Conservation (phyloP, 2,329 filamentous ascomycete species). For the Aspergillus novoparasiticus region DNA sequence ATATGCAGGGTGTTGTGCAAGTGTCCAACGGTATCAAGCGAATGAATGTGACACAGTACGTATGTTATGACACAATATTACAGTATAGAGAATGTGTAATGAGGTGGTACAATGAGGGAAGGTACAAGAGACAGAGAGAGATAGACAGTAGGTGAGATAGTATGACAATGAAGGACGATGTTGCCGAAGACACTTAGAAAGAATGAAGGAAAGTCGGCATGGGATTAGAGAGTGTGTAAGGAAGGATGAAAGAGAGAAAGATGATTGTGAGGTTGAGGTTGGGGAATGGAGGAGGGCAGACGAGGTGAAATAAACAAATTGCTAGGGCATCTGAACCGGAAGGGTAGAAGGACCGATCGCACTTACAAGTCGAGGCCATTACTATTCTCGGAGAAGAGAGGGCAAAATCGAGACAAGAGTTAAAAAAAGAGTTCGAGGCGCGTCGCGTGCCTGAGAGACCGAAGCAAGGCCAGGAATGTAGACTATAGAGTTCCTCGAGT, state of each 20-base stretch:
- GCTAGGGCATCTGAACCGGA: slow-evolving; percentile 31
- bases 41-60: slow-evolving; percentile 5
- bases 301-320: slow-evolving; percentile 46
- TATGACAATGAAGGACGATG: slow-evolving; percentile 16
- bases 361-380: slow-evolving; percentile 45
- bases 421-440: slow-evolving; percentile 26
- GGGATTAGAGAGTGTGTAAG: slow-evolving; percentile 16
- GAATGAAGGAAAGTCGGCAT: slow-evolving; percentile 26
- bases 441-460: slow-evolving; percentile 40
- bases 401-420: slow-evolving; percentile 17
- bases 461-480: slow-evolving; percentile 47
- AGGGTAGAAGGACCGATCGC: slow-evolving; percentile 29
- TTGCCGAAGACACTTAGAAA: slow-evolving; percentile 16
- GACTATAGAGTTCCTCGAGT: slow-evolving; percentile 40
- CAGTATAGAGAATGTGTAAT: slow-evolving; percentile 13
- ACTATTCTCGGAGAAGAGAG: slow-evolving; percentile 29
- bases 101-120: background rate
- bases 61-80: slow-evolving; percentile 12
- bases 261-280: slow-evolving; percentile 32
- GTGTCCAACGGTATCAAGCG: background rate
- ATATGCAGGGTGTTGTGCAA: background rate
- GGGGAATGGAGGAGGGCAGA: slow-evolving; percentile 36
- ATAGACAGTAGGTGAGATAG: slow-evolving; percentile 13
- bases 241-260: slow-evolving; percentile 21
- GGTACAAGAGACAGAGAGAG: slow-evolving; percentile 1